Evolutionary conservation across 495 filamentous ascomycete genomes (phyloP), one percentile per base, ranked within the genome.

Genomic region (Recurvomyces mirabilis): DNA sequence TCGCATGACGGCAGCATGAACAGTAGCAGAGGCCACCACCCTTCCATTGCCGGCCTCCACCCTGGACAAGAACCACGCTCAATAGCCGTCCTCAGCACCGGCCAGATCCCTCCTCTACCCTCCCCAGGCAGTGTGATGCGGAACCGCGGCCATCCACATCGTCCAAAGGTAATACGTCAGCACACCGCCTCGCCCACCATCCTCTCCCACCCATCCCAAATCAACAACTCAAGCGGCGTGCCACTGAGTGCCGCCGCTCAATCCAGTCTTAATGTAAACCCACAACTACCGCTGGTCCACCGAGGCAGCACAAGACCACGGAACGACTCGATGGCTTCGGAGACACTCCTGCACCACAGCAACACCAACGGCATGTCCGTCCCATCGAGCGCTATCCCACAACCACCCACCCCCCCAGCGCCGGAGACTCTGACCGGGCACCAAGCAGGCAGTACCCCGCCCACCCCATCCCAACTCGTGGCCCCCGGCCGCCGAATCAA

Each of bases 181-280:
- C 75, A 82, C 43, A 93, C 89, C 1, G 77, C 84, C 21, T 91
- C 88, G 4, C 88, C 89, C 1, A 89, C 82, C 1, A 64, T 81
- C 13, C 52, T 70, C 33, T 55, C 61, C 51, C 57, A 57, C 51
- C 56, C 64, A 43, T 43, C 59, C 61, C 3, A 45, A 21, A 7
- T 10, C 24, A 5, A 21, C 41, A 38, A 18, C 15, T 5, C 40
- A 36, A 18, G 6, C 35, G 5, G 15, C 7, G 23, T 17, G 9
- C 5, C 20, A 40, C 9, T 28, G 5, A 25, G 19, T 7, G 24
- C 29, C 0, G 29, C 17, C 5, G 20, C 17, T 24, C 37, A 42
- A 21, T 41, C 50, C 26, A 41, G 35, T 17, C 37, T 47, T 4
- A 41, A 28, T 15, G 37, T 46, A 46, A 47, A 36, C 17, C 22